Percentiles rank a stretch among this genome's conserved stretches.
Conservation (phyloP, 2,329 filamentous ascomycete species). For the Plenodomus lindquistii region DNA sequence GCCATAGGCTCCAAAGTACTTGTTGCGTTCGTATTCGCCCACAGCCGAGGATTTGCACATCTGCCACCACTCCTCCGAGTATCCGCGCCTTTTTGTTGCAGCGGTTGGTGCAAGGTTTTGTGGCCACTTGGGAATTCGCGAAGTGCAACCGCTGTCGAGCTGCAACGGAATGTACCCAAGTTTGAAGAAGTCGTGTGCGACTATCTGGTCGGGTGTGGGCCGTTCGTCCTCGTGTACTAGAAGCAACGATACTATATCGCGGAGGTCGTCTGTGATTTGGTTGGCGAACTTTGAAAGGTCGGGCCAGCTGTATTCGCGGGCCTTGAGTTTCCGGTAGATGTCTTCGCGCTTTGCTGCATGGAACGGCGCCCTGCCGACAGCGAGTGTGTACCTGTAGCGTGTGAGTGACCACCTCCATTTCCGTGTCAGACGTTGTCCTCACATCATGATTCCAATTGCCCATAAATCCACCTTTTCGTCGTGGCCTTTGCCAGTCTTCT, state of each 20-base stretch:
- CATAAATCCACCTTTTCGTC: slow-evolving; percentile 98
- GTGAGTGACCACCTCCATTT: slow-evolving; percentile 28
- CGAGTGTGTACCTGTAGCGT: slow-evolving; percentile 80
- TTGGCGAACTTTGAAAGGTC: slow-evolving; percentile 66
- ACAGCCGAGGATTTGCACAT: slow-evolving; percentile 57
- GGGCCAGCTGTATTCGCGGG: slow-evolving; percentile 81
- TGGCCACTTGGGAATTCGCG: slow-evolving; percentile 52
- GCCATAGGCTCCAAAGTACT: slow-evolving; percentile 52
- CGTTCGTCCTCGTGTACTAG: slow-evolving; percentile 75
- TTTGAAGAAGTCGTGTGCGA: slow-evolving; percentile 79
- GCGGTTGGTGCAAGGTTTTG: slow-evolving; percentile 50
- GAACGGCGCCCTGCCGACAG: slow-evolving; percentile 94
- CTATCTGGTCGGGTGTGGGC: slow-evolving; percentile 76
- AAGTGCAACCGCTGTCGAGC: slow-evolving; percentile 52
- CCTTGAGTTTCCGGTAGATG: slow-evolving; percentile 71
- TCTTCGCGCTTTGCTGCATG: slow-evolving; percentile 88
- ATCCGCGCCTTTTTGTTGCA: slow-evolving; percentile 51
- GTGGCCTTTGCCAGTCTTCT: slow-evolving; percentile 91
- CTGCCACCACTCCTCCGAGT: slow-evolving; percentile 55
- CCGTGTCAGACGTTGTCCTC: slow-evolving; percentile 24
- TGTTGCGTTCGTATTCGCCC: slow-evolving; percentile 52
- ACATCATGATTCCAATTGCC: slow-evolving; percentile 97
- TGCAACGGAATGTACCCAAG: slow-evolving; percentile 70
- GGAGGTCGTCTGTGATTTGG: slow-evolving; percentile 74
- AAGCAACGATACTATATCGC: slow-evolving; percentile 76